Percentiles rank a stretch among this genome's conserved stretches.
These are phyloP conservation scores for Ascochyta viciae-villosae DNA, from an alignment of 2,329 filamentous ascomycete genomes.

Conservation along the genomic window DNA sequence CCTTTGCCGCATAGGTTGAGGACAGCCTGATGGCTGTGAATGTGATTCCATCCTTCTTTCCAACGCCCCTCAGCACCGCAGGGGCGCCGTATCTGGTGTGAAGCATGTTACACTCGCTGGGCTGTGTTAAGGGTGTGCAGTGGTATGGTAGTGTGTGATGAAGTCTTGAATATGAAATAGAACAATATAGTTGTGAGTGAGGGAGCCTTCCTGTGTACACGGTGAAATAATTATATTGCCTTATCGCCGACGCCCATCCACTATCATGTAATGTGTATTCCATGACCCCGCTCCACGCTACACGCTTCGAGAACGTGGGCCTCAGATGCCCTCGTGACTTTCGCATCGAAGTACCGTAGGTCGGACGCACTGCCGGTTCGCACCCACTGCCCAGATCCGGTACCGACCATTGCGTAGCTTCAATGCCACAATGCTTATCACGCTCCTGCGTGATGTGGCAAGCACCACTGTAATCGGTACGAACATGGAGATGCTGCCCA, in stretches of 20 bases:
- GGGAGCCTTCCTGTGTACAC: background rate
- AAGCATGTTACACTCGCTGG: conserved; percentile 2
- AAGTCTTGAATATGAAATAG: background rate
- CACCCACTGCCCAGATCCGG: conserved; percentile 16
- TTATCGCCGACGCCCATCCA: conserved; percentile 27
- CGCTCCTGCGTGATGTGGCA: conserved; percentile 6
- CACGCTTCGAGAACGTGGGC: conserved; percentile 24
- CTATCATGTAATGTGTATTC: conserved; percentile 18
- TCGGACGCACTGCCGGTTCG: conserved; percentile 29
- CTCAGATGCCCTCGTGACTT: conserved; percentile 28
- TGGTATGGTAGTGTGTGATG: background rate
- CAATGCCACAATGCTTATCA: conserved; percentile 9
- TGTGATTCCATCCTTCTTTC: conserved; percentile 11
- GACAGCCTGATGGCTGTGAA: conserved; percentile 13
- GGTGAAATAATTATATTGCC: conserved; percentile 13
- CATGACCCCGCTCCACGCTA: conserved; percentile 29
- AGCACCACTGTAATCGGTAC: background rate
- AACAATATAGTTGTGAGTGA: background rate
- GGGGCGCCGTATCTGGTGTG: conserved; percentile 15
- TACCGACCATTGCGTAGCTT: conserved; percentile 9
- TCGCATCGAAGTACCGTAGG: conserved; percentile 24
- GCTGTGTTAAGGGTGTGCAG: background rate
- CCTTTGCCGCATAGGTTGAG: conserved; percentile 12
- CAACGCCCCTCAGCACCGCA: conserved; percentile 14
- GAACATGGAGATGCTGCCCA: conserved; percentile 1